Base-by-base conservation (phyloP, 768 basidiomycete genomes). In the Boletus rubroflammeus region DNA sequence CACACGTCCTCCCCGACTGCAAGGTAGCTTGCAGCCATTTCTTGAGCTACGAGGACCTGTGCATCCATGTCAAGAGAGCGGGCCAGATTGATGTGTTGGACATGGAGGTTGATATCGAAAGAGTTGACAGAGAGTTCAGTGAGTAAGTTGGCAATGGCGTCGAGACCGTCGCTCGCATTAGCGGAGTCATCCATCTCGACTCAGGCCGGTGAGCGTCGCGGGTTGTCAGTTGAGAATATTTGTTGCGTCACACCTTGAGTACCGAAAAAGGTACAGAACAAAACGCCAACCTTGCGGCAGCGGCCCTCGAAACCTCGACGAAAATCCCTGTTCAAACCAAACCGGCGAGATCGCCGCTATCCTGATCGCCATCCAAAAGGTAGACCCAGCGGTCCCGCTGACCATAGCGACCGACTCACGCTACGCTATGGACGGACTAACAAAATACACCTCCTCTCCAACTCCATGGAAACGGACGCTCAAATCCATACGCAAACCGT, bases 1-100 rank as follows among this genome's bases (percentile, higher is more conserved):
- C 90, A 93, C 21, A 89, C 78, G 34, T 87, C 81, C 53, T 88
- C 83, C 31, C 81, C 80, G 10, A 79, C 83, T 7, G 88, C 81
- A 58, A 84, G 74, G 60, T 80, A 82, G 50, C 78, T 78, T 4
- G 82, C 70, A 64, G 84, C 75, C 79, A 88, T 85, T 63, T 87
- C 84, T 61, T 81, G 76, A 17, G 88, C 91, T 6, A 76, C 74
- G 32, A 76, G 65, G 19, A 81, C 68, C 59, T 91, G 85, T 40
- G 80, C 76, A 11, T 83, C 78, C 73, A 85, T 76, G 51, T 78
- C 81, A 15, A 81, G 58, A 23, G 79, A 76, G 44, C 76, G 75
- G 4, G 85, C 80, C 5, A 90, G 71, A 41, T 74, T 76, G 54
- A 92, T 82, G 66, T 92, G 85, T 60, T 84, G 77, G 0, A 74